Evolutionary conservation across 179 eudicot genomes (phyloP), one percentile per base, ranked within the genome.

Genomic region (Monotropa hypopitys): DNA sequence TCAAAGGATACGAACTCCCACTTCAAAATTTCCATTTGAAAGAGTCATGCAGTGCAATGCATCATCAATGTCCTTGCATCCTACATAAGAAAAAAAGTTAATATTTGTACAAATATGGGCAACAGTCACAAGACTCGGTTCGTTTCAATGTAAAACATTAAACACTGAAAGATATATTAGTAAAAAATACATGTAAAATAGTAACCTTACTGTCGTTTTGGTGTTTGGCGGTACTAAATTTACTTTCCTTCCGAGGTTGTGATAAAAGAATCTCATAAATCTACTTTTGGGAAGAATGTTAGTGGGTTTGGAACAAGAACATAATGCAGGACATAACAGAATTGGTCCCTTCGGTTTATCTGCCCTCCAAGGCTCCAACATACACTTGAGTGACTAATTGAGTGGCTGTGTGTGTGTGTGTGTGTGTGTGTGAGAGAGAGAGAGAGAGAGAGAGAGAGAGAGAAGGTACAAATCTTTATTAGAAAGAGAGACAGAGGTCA

Each of bases 41-140:
- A 93, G 98, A 80, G 87, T 84, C 70, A 88, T 90, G 76, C 99
- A 96, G 72, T 96, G 94, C 56, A 96, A 84, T 65, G 99, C 99
- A 87, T 96, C 99, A 86, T 96, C 99, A 82, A 96, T 96, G 59
- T 96, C 99, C 84, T 84, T 91, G 90, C 99, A 96, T 66, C 99
- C 99, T 96, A 88, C 81, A 82, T 21, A 82, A 56, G 78, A 43
- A 61, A 32, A 77, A 74, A 73, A 26, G 76, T 70, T 73, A 82
- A 63, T 61, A 78, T 49, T 63, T 50, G 53, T 3, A 70, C 23
- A 49, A 65, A 76, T 57, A 26, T 40, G 56, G 66, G 30, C 43
- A 59, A 40, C 46, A 62, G 20, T 38, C 74, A 38, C 5, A 61
- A 5, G 20, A 20, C 62, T 30, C 67, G 20, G 7, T 23, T 61